Percentiles rank a stretch among this genome's conserved stretches.
Evolutionary conservation across 2,329 filamentous ascomycete genomes (phyloP).

Genomic region (Lasiodiplodia citricola): DNA sequence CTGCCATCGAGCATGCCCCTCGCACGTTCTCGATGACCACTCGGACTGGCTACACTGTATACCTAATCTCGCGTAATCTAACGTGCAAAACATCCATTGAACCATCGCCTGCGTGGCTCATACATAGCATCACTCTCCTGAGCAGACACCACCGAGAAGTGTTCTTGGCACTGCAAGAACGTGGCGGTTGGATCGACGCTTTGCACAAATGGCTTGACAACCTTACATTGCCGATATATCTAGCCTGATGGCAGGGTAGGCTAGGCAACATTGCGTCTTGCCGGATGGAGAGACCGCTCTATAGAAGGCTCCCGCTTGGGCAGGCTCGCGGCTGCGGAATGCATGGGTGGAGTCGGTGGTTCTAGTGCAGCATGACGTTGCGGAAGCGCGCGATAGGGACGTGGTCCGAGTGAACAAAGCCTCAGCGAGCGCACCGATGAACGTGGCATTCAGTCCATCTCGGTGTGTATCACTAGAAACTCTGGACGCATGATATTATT

Average conservation of each 20-base stretch:
- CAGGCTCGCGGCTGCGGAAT: neutral
- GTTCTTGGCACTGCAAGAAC: no score
- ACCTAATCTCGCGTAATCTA: no score
- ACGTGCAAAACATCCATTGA: neutral
- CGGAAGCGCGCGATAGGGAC: no score
- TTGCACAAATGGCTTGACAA: no score
- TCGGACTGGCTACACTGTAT: neutral
- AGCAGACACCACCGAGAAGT: no score
- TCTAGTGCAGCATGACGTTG: neutral
- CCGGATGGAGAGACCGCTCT: neutral
- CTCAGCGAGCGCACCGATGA: neutral
- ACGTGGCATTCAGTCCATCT: neutral
- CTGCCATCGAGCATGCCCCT: neutral
- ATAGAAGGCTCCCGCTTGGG: conserved; percentile 16
- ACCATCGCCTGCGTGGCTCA: no score
- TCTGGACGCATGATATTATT: neutral
- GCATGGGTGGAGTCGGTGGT: conserved; percentile 18
- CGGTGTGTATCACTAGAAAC: neutral
- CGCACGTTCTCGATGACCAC: neutral
- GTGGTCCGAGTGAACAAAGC: neutral
- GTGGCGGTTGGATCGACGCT: no score
- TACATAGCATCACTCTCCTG: no score
- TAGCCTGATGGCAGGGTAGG: no score
- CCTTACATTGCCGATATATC: no score
- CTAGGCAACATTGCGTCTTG: no score